Evolutionary conservation across 2,329 filamentous ascomycete species (phyloP), one percentile per base, ranked within the genome.

Genomic region (Kalmusia sp.): DNA sequence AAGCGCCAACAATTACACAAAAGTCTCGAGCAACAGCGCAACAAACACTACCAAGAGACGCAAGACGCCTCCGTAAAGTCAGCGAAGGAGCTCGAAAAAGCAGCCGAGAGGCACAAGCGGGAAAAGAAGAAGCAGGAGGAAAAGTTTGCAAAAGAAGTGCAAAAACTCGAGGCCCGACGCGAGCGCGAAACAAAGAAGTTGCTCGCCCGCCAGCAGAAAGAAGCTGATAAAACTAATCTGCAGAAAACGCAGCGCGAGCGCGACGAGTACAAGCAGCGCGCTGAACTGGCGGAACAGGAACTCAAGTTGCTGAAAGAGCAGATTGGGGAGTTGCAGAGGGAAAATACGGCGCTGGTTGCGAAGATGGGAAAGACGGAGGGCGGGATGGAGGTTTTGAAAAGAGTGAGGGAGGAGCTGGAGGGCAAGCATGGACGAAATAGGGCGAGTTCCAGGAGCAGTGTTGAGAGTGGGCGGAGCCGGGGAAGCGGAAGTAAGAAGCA

Each of bases 111-210:
- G 65, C 85, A 90, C 69, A 82, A 85, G 39, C 79, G 77, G 41
- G 86, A 89, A 58, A 65, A 64, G 52, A 69, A 69, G 45, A 78
- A 77, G 44, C 71, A 79, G 25, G 70, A 76, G 55, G 69, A 74
- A 7, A 76, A 77, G 50, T 77, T 75, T 31, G 63, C 70, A 9
- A 72, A 70, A 25, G 73, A 78, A 49, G 69, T 87, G 0, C 82
- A 84, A 37, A 90, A 88, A 67, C 84, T 87, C 47, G 84, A 88
- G 60, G 86, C 86, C 40, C 88, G 87, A 61, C 87, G 87, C 62
- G 81, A 82, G 57, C 81, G 81, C 11, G 87, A 91, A 64, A 76
- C 89, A 39, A 77, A 77, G 57, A 88, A 87, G 71, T 75, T 90
- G 2, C 84, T 90, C 58, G 82, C 85, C 58, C 86, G 85, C 74